Conservation (phyloP, 163 green algal species). For the Prototheca wickerhamii region DNA sequence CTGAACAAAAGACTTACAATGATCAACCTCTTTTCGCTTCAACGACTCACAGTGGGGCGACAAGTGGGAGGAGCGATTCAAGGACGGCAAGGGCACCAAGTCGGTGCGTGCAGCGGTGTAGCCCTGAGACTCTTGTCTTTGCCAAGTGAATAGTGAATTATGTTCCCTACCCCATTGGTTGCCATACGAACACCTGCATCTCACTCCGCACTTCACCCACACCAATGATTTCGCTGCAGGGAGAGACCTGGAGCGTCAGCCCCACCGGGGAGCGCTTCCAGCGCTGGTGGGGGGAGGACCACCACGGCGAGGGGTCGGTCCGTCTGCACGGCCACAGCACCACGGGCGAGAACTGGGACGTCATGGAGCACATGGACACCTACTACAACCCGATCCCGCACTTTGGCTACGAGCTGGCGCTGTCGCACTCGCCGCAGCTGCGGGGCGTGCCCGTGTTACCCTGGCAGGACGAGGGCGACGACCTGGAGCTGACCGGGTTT, state of each 20-base stretch:
- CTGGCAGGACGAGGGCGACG: slow-evolving; percentile 8
- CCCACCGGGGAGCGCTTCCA: slow-evolving; percentile 47
- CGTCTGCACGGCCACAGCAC: slow-evolving; percentile 72
- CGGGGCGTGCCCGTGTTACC: slow-evolving; percentile 35
- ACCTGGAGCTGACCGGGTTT: neutral
- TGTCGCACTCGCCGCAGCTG: slow-evolving; percentile 60
- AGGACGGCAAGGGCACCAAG: slow-evolving; percentile 63
- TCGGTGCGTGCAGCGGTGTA: slow-evolving; percentile 33
- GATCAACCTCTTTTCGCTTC: too few species aligned
- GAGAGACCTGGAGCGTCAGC: slow-evolving; percentile 54
- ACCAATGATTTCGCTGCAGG: slow-evolving; percentile 9
- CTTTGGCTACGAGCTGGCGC: slow-evolving; percentile 63
- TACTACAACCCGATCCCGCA: slow-evolving; percentile 90
- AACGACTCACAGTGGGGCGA: slow-evolving; percentile 73
- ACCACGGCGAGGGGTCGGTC: slow-evolving; percentile 61
- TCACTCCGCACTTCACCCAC: neutral
- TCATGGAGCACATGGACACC: slow-evolving; percentile 68
- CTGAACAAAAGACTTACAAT: too few species aligned
- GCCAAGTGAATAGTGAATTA: too few species aligned
- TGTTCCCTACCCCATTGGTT: too few species aligned
- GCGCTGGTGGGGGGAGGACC: slow-evolving; percentile 76
- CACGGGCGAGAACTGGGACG: slow-evolving; percentile 73
- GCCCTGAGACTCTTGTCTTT: neutral
- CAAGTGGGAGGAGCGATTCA: slow-evolving; percentile 87
- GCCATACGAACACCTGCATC: neutral